Percentiles rank a stretch among this genome's conserved stretches.
These are phyloP conservation scores for Bathelium albidoporum DNA, from an alignment of 495 filamentous ascomycete genomes.

Conservation along the genomic window DNA sequence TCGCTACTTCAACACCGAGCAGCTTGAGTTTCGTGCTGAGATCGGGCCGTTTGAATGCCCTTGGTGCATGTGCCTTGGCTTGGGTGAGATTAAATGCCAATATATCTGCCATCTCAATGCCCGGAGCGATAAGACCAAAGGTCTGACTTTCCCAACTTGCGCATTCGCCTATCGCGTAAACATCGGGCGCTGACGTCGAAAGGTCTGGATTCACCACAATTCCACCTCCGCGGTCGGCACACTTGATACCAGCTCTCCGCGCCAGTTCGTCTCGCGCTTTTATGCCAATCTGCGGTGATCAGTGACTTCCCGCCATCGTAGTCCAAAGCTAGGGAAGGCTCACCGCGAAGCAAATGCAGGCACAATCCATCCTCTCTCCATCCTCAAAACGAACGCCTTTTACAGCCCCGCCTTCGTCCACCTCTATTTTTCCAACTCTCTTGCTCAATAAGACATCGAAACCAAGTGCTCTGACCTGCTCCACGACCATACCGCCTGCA, in stretches of 20 bases:
- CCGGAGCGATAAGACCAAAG: slow-evolving; percentile 87
- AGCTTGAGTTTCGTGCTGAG: slow-evolving; percentile 92
- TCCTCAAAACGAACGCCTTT: slow-evolving; percentile 75
- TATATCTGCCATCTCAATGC: slow-evolving; percentile 94
- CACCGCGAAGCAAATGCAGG: slow-evolving; percentile 81
- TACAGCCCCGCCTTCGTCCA: slow-evolving; percentile 55
- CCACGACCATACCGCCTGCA: slow-evolving; percentile 73
- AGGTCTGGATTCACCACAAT: slow-evolving; percentile 68
- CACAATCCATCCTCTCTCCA: slow-evolving; percentile 71
- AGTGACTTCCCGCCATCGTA: not conserved
- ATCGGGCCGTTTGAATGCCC: slow-evolving; percentile 74
- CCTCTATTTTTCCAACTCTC: slow-evolving; percentile 62
- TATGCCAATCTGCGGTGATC: slow-evolving; percentile 56
- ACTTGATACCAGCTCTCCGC: slow-evolving; percentile 57
- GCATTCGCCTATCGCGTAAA: slow-evolving; percentile 93
- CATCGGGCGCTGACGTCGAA: slow-evolving; percentile 57
- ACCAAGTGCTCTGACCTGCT: slow-evolving; percentile 72
- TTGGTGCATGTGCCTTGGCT: slow-evolving; percentile 56
- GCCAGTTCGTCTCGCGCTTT: slow-evolving; percentile 76
- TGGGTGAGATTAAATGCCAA: slow-evolving; percentile 91
- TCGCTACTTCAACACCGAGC: slow-evolving; percentile 86
- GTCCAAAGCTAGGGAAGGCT: slow-evolving; percentile 16
- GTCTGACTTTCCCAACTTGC: slow-evolving; percentile 91
- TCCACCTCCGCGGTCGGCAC: slow-evolving; percentile 62
- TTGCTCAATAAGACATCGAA: slow-evolving; percentile 77